phyloP scores from a whole-genome alignment of 768 basidiomycete genomes.

The Lactarius indigo region DNA sequence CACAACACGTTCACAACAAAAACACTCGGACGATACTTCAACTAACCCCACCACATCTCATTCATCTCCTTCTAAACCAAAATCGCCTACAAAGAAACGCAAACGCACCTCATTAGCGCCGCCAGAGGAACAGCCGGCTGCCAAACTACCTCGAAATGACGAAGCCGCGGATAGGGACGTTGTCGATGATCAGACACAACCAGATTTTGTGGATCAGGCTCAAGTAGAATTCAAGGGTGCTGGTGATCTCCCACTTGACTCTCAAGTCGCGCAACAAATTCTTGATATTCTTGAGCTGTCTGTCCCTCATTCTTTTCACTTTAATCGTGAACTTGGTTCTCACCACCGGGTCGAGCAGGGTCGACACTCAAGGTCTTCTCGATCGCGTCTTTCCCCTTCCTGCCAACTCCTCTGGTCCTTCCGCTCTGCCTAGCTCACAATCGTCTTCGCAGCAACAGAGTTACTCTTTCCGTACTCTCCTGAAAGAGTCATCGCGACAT shows the following conservation, averaged over 20 bases:
- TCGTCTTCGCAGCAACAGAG: constrained; percentile 29
- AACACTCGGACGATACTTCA: constrained; percentile 34
- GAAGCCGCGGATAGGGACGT: constrained; percentile 33
- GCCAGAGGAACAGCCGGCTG: constrained; percentile 45
- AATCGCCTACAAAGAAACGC: constrained; percentile 53
- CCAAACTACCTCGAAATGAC: constrained; percentile 48
- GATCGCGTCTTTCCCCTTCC: constrained; percentile 72
- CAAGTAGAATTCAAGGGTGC: constrained; percentile 35
- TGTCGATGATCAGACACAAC: constrained; percentile 28
- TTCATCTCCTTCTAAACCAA: constrained; percentile 31
- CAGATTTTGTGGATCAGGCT: constrained; percentile 25
- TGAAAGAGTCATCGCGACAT: constrained; percentile 50
- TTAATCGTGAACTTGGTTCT: constrained; percentile 10
- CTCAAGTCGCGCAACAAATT: constrained; percentile 48
- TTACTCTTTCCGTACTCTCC: constrained; percentile 54
- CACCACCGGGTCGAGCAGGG: constrained; percentile 37
- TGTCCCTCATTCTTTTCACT: constrained; percentile 24
- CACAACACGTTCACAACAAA: constrained; percentile 66
- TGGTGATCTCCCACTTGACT: constrained; percentile 47
- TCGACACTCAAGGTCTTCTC: constrained; percentile 71
- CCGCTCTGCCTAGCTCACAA: constrained; percentile 31
- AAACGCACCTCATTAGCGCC: constrained; percentile 53
- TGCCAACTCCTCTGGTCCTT: constrained; percentile 39
- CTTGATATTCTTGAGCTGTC: constrained; percentile 59
- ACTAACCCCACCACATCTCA: constrained; percentile 32